Base-by-base conservation (phyloP, 2,329 filamentous ascomycete genomes). In the Calonectria hongkongensis region DNA sequence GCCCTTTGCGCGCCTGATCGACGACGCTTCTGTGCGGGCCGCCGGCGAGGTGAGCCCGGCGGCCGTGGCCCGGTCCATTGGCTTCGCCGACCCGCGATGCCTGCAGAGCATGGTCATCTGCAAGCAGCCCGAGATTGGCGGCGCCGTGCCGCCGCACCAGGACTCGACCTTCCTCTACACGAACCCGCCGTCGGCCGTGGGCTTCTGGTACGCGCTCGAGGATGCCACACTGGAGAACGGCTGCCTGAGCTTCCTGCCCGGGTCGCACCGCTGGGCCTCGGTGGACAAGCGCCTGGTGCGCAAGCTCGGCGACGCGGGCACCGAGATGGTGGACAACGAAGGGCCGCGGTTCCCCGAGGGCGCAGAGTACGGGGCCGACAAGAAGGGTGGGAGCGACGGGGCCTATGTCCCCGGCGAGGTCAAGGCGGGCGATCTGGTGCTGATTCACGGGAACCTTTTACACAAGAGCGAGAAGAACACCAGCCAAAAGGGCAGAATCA, bases 41-140 rank as follows among this genome's bases (percentile, higher is more conserved):
- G 73, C 75, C 13, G 83, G 80, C 1, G 81, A 80, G 45, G 82
- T 83, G 45, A 84, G 83, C n/a, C 89, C 89, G 0, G 88, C 87
- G 0, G 90, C 88, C 6, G 92, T 98, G 16, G 95, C 95, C 1
- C 86, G 87, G 54, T 89, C 89, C 10, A 88, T 98, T 13, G 93
- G 93, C 2, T 98, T 95, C 86, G 79, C 77, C 5, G 94, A 98
- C 83, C 94, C 96, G 2, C 88, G 93, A 25, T 91, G 89, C 72
- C 88, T 99, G 66, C 97, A 99, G 87, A 97, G 94, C 83, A 99
- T 99, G 97, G 89, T 98, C 33, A 98, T 99, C 79, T 98, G 95
- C 90, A 99, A 99, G 85, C 96, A 98, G 86, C 96, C 97, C 27
- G 95, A 97, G 85, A 98, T 98, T 66, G 97, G 97, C 33, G 96